A percentile compares a stretch with the other conserved stretches of the same genome.
phyloP scores from a whole-genome alignment of 139 green algal genomes.

The Diplosphaera chodatii region DNA sequence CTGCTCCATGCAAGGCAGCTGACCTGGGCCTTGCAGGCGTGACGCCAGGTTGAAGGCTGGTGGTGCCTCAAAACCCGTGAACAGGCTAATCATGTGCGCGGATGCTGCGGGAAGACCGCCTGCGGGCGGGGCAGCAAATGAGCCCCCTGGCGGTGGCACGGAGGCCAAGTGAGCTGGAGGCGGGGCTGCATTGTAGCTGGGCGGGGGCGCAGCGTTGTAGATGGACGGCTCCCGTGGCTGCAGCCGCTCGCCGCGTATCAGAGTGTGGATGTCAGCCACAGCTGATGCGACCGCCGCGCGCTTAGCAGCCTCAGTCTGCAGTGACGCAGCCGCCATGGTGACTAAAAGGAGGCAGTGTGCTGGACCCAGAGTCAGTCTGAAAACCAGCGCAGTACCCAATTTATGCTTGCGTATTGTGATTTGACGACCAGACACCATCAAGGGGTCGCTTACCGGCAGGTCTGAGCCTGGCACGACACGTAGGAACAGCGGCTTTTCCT shows the following conservation, averaged over 20 bases:
- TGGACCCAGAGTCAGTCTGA: no score
- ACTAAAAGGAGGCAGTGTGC: no score
- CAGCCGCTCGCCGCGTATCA: constrained; percentile 25
- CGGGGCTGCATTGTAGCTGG: not conserved
- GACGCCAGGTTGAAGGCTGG: constrained; percentile 23
- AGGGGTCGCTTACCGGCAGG: not conserved
- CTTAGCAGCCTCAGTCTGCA: constrained; percentile 40
- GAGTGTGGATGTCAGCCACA: constrained; percentile 24
- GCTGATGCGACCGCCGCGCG: constrained; percentile 32
- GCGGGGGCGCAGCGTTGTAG: not conserved
- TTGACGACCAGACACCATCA: no score
- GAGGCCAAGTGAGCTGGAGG: not conserved
- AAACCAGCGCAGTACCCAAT: no score
- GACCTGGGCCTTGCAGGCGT: constrained; percentile 35
- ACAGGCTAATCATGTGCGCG: constrained; percentile 15
- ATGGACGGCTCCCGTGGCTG: not conserved
- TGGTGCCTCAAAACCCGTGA: constrained; percentile 30
- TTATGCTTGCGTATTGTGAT: no score
- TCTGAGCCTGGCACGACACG: constrained; percentile 24
- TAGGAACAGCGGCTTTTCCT: constrained; percentile 43
- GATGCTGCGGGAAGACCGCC: not conserved
- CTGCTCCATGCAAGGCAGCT: no score
- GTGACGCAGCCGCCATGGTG: no score
- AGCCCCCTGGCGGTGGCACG: not conserved
- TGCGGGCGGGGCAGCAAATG: not conserved